Conservation (phyloP, 1,284 basidiomycete genomes). For the Leccinum pachyderme region DNA sequence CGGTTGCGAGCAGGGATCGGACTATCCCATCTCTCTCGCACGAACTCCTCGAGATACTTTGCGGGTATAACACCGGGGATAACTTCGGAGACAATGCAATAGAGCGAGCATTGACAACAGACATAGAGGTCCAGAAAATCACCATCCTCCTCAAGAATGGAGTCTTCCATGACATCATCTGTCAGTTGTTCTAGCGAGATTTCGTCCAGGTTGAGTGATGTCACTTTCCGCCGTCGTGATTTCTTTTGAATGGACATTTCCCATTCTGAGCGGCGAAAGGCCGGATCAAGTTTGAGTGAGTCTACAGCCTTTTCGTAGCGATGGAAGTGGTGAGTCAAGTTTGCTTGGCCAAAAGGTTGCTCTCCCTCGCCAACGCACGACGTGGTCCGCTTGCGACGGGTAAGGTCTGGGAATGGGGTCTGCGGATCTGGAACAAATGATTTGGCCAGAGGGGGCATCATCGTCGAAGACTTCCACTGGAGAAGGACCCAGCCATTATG, state of each 20-base stretch:
- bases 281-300: slow-evolving; percentile 57
- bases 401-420: slow-evolving; percentile 52
- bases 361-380: slow-evolving; percentile 54
- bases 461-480: slow-evolving; percentile 59
- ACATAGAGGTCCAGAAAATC: slow-evolving; percentile 70
- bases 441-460: slow-evolving; percentile 56
- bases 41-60: slow-evolving; percentile 47
- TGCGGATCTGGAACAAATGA: slow-evolving; percentile 47
- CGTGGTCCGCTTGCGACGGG: slow-evolving; percentile 44
- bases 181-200: slow-evolving; percentile 33
- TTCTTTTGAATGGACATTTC: slow-evolving; percentile 48
- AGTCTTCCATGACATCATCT: slow-evolving; percentile 34
- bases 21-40: slow-evolving; percentile 39
- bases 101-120: slow-evolving; percentile 78
- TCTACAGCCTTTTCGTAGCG: slow-evolving; percentile 66
- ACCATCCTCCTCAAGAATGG: slow-evolving; percentile 45
- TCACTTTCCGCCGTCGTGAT: slow-evolving; percentile 46
- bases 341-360: slow-evolving; percentile 45
- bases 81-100: slow-evolving; percentile 63
- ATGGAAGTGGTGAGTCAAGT: slow-evolving; percentile 79
- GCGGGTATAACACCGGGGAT: slow-evolving; percentile 70
- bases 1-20: slow-evolving; percentile 42
- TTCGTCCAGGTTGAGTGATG: slow-evolving; percentile 32
- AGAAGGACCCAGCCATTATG: slow-evolving; percentile 80
- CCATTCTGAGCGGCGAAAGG: slow-evolving; percentile 61